Evolutionary conservation across 140 eudicot species (phyloP).

Genomic region (Ambrosia hybrid): DNA sequence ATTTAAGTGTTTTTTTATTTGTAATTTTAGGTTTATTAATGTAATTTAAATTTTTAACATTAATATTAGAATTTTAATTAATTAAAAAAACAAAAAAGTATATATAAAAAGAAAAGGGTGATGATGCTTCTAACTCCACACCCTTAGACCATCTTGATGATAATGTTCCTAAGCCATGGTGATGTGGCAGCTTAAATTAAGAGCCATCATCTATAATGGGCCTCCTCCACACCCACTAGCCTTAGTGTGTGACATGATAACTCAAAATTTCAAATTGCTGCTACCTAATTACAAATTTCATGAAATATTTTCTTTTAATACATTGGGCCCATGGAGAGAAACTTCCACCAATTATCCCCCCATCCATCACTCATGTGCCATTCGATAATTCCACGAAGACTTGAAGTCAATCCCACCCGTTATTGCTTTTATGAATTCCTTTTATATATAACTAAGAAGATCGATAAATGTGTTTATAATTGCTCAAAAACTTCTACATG

Average conservation of each 20-base stretch:
- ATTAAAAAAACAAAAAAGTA: no score
- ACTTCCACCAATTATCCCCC: constrained; percentile 18
- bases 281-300: neutral
- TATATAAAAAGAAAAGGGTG: no score
- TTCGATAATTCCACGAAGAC: constrained; percentile 27
- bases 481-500: constrained; percentile 24
- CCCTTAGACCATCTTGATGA: no score
- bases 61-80: no score
- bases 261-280: neutral
- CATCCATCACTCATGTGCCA: constrained; percentile 11
- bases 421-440: neutral
- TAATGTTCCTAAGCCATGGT: no score
- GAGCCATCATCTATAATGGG: no score
- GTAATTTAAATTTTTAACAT: no score
- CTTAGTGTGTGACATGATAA: neutral
- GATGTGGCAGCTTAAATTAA: no score
- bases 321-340: constrained; percentile 16
- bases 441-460: constrained; percentile 6
- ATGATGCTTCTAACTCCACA: no score
- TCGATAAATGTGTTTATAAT: neutral
- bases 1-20: no score
- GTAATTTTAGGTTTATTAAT: no score
- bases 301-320: neutral
- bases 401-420: constrained; percentile 19
- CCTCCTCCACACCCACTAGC: no score